Percentiles rank a stretch among this genome's conserved stretches.
Conservation (phyloP, 257 asterid species). For the Solanum sparsipilum region DNA sequence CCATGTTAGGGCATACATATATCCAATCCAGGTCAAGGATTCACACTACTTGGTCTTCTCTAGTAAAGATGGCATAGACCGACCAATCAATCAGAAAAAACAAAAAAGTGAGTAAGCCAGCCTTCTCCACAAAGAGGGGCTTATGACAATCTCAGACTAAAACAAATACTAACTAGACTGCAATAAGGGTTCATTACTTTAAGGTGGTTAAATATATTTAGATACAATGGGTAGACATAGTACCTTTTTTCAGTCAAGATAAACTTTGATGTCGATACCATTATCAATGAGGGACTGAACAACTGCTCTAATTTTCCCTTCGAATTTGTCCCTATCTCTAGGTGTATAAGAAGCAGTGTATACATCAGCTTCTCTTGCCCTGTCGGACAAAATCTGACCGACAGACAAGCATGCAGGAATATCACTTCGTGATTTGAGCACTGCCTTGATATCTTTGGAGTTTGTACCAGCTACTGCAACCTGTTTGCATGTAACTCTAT, state of each 20-base stretch:
- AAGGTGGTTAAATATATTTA: background rate
- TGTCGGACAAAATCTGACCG: slow-evolving; percentile 65
- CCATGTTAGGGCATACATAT: background rate
- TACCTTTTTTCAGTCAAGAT: slow-evolving; percentile 42
- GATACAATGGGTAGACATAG: background rate
- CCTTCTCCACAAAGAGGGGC: background rate
- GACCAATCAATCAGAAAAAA: background rate
- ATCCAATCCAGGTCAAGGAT: background rate
- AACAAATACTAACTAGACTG: background rate
- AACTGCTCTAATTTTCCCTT: slow-evolving; percentile 93
- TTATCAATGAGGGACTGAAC: slow-evolving; percentile 89
- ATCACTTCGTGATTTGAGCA: slow-evolving; percentile 67
- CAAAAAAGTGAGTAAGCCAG: background rate
- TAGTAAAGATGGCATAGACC: background rate
- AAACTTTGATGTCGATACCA: slow-evolving; percentile 82
- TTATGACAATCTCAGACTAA: background rate
- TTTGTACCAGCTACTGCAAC: slow-evolving; percentile 97
- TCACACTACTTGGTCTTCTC: background rate
- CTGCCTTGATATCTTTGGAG: slow-evolving; percentile 92
- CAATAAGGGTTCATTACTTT: background rate
- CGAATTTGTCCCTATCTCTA: slow-evolving; percentile 83
- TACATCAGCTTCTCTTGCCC: slow-evolving; percentile 95
- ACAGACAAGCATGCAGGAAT: slow-evolving; percentile 83
- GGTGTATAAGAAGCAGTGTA: slow-evolving; percentile 84
- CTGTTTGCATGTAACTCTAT: slow-evolving; percentile 89